Conservation (phyloP, 108 stramenopile species). For the Craspedostauros australis region DNA sequence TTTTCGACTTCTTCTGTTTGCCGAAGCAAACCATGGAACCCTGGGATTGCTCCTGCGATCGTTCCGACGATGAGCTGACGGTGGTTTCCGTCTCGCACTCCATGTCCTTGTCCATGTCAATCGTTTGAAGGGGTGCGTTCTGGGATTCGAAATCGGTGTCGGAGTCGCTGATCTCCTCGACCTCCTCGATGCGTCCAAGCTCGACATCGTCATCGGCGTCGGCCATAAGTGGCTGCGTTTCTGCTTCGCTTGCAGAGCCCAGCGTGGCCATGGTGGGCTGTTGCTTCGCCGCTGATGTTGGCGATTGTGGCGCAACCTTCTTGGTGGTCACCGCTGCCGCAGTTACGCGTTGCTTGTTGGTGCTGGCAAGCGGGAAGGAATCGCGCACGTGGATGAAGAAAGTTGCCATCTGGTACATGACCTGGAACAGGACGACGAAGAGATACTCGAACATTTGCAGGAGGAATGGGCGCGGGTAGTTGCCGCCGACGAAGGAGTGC, state of each 20-base stretch:
- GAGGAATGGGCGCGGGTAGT: slow-evolving; percentile 28
- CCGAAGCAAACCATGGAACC: neutral
- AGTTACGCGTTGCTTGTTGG: too few relatives aligned
- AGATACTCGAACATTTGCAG: slow-evolving; percentile 27
- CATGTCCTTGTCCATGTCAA: neutral
- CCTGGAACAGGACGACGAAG: slow-evolving; percentile 26
- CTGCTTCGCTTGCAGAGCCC: too few relatives aligned
- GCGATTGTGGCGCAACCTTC: too few relatives aligned
- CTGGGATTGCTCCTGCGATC: neutral
- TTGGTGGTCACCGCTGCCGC: too few relatives aligned
- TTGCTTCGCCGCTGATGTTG: too few relatives aligned
- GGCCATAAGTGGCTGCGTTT: too few relatives aligned
- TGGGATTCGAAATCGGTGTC: too few relatives aligned
- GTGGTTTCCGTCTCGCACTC: neutral
- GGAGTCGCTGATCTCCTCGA: slow-evolving; percentile 10
- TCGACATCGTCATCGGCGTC: too few relatives aligned
- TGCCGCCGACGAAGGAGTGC: slow-evolving; percentile 33
- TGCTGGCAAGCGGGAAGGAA: too few relatives aligned
- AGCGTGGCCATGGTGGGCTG: too few relatives aligned
- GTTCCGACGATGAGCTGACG: neutral
- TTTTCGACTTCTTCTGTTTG: slow-evolving; percentile 15
- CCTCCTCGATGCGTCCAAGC: too few relatives aligned
- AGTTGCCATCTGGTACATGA: slow-evolving; percentile 22
- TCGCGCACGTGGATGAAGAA: slow-evolving; percentile 17
- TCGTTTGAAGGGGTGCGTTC: too few relatives aligned